Base-by-base conservation (phyloP, 1,284 basidiomycete species). In the Tilletia setariae region DNA sequence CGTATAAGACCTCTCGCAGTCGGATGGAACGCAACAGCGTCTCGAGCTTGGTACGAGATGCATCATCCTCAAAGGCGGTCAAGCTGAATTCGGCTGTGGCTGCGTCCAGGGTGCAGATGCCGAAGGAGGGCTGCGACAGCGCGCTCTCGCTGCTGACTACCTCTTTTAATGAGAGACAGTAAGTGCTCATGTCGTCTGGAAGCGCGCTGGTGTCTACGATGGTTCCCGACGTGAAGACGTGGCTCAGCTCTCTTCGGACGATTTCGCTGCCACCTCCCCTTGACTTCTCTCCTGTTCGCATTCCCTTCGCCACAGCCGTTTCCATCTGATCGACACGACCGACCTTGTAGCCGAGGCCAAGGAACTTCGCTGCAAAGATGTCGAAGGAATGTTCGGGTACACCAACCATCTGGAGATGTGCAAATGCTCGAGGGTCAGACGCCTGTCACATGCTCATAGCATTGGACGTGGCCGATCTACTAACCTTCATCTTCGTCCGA, bases 281-380 rank as follows among this genome's bases (percentile, higher is more conserved):
- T 40, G 85, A 83, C 46, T 84, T 85, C 73, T 75, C 84, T 82
- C 75, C 86, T 84, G 74, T 86, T 76, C 83, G 84, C 85, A 88
- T 87, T 73, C 87, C 87, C 72, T 86, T 76, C 73, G 86, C 88
- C 16, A 88, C 84, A 1, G 91, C 94, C 0, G 96, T 99, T 84
- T 99, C 96, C 1, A 90, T 89, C 84, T 99, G 96, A 80, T 98
- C 95, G 11, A 98, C 96, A 16, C 93, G 89, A 19, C 96, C 96
- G 68, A 98, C 84, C 84, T 98, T 97, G 85, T 96, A 93, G 0
- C 94, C 94, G 86, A 83, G 78, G 1, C 80, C 84, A 2, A 84
- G 79, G 76, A 86, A 85, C 70, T 86, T 87, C 19, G 85, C 75
- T 21, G 79, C 77, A 66, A 79, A 81, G 67, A 77, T 71, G 44